These are phyloP conservation scores for Psilocybe cubensis DNA, from an alignment of 768 basidiomycete genomes.

Conservation along the genomic window DNA sequence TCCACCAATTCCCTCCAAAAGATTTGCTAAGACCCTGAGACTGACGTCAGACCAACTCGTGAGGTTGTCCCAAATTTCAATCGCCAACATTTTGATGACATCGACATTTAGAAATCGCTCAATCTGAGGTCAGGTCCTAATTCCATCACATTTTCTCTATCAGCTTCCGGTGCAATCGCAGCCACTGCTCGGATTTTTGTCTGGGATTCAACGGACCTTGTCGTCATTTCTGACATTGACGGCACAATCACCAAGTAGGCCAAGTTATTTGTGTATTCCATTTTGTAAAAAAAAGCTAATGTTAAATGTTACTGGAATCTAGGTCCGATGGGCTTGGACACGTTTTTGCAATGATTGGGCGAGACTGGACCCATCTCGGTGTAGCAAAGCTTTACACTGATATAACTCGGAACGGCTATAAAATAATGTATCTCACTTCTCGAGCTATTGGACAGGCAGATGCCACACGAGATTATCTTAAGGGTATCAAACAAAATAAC, in stretches of 20 bases:
- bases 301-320: not conserved
- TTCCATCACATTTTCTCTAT: constrained; percentile 90
- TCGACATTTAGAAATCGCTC: constrained; percentile 73
- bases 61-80: constrained; percentile 26
- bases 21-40: constrained; percentile 90
- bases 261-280: not conserved
- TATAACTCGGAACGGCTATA: constrained; percentile 94
- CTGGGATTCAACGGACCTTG: constrained; percentile 89
- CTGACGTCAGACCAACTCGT: constrained; percentile 95
- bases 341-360: constrained; percentile 95
- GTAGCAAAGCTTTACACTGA: constrained; percentile 98
- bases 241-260: constrained; percentile 97
- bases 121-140: constrained; percentile 88
- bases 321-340: constrained; percentile 97
- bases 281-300: not conserved
- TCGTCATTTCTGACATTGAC: constrained; percentile 97
- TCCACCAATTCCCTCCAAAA: constrained; percentile 34
- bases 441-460: constrained; percentile 98
- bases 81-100: not conserved
- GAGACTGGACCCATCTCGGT: constrained; percentile 97
- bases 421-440: constrained; percentile 96
- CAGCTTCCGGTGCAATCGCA: constrained; percentile 77
- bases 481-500: constrained; percentile 92
- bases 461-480: constrained; percentile 92
- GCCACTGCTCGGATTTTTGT: constrained; percentile 94